phyloP scores from a whole-genome alignment of 768 basidiomycete species.

The Candolleomyces eurysporus region DNA sequence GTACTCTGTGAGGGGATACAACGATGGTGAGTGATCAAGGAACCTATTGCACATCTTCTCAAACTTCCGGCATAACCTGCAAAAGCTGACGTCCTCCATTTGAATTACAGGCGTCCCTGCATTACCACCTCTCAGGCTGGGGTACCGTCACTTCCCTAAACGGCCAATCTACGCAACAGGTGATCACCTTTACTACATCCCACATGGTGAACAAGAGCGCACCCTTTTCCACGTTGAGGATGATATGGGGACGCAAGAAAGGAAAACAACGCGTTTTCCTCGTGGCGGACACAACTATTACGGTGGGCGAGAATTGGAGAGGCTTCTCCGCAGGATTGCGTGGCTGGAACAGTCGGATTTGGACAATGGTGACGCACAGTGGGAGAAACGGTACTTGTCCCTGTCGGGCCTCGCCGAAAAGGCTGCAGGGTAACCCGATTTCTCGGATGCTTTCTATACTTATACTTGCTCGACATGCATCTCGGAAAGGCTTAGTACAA shows the following conservation, averaged over 20 bases:
- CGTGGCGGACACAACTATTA: constrained; percentile 66
- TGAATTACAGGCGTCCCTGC: constrained; percentile 47
- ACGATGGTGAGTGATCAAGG: constrained; percentile 43
- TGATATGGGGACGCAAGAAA: constrained; percentile 10
- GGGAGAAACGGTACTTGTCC: constrained; percentile 43
- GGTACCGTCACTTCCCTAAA: constrained; percentile 51
- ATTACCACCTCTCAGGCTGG: constrained; percentile 50
- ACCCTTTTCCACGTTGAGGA: constrained; percentile 38
- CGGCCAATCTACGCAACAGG: constrained; percentile 48
- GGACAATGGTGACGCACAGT: constrained; percentile 24
- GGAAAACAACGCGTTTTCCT: constrained; percentile 32
- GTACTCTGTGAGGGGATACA: constrained; percentile 52
- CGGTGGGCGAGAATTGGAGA: constrained; percentile 53
- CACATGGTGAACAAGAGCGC: constrained; percentile 44
- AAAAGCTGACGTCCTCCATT: constrained; percentile 3
- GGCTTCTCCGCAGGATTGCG: constrained; percentile 35
- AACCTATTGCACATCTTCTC: background rate
- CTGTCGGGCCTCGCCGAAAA: background rate
- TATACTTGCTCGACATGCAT: too few relatives aligned
- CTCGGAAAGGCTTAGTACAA: too few relatives aligned
- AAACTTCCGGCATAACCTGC: background rate
- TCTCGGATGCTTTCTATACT: too few relatives aligned
- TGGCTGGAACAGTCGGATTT: constrained; percentile 41
- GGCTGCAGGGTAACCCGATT: too few relatives aligned
- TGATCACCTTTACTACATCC: constrained; percentile 47